A percentile compares a stretch with the other conserved stretches of the same genome.
phyloP scores from a whole-genome alignment of 176 grass and related monocot species.

The Musa beccarii region DNA sequence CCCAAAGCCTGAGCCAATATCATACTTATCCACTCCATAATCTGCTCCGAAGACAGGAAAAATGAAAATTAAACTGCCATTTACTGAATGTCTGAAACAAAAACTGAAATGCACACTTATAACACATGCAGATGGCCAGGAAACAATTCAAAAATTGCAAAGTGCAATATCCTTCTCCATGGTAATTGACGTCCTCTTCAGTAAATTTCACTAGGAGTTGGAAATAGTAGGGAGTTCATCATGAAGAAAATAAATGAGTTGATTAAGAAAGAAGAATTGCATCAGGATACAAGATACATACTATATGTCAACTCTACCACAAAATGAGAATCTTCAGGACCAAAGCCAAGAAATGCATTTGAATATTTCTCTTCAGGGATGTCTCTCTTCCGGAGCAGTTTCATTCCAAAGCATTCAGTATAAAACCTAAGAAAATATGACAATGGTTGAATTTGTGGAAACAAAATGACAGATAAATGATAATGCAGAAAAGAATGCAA shows the following conservation, averaged over 20 bases:
- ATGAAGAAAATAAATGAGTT: too few relatives aligned
- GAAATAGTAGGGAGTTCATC: neutral
- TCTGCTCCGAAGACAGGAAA: constrained; percentile 34
- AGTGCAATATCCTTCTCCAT: neutral
- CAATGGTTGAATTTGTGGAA: neutral
- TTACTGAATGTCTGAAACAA: neutral
- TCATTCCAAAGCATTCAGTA: constrained; percentile 89
- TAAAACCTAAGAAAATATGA: constrained; percentile 50
- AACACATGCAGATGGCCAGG: neutral
- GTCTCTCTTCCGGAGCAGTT: constrained; percentile 81
- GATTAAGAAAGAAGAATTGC: neutral
- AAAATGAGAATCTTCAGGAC: constrained; percentile 80
- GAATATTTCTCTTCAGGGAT: constrained; percentile 91
- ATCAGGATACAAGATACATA: constrained; percentile 23
- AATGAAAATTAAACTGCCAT: neutral
- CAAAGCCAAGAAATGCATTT: constrained; percentile 92
- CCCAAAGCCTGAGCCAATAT: constrained; percentile 87
- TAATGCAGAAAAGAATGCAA: neutral
- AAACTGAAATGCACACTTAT: neutral
- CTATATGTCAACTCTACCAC: constrained; percentile 86
- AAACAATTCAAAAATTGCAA: too few relatives aligned
- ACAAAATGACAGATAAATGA: neutral
- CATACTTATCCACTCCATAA: constrained; percentile 93
- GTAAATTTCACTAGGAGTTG: neutral
- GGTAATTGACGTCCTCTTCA: neutral